Conservation (phyloP, 169 alveolate species). For the Babesia bigemina region DNA sequence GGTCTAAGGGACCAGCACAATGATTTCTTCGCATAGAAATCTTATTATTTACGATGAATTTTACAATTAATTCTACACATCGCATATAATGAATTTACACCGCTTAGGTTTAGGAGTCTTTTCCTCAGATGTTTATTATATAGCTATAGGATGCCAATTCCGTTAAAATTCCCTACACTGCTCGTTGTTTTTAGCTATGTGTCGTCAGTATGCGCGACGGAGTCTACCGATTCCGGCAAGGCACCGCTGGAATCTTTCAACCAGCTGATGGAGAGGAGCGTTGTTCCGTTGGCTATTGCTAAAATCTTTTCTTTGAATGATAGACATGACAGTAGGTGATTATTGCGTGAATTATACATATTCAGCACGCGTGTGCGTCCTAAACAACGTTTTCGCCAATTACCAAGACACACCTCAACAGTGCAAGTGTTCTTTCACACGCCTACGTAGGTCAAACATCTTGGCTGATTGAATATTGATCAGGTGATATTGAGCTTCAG, state of each 20-base stretch:
- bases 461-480: background rate
- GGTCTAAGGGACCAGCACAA: conserved; percentile 27
- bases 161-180: background rate
- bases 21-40: conserved; percentile 36
- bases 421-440: conserved; percentile 59
- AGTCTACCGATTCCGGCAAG: background rate
- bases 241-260: conserved; percentile 15
- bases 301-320: conserved; percentile 55
- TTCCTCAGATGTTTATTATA: too few species aligned
- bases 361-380: conserved; percentile 56
- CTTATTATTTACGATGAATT: background rate
- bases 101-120: background rate
- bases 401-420: conserved; percentile 58
- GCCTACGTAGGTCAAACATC: conserved; percentile 43
- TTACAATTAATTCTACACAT: background rate
- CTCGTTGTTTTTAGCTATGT: background rate
- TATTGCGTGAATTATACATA: background rate
- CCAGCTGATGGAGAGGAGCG: conserved; percentile 40
- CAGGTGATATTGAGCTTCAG: conserved; percentile 58
- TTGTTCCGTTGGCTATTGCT: conserved; percentile 60
- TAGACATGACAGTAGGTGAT: conserved; percentile 35
- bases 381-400: conserved; percentile 48
- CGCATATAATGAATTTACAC: background rate
- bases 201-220: background rate
- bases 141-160: background rate